Evolutionary conservation across 805 yeast genomes (phyloP), one percentile per base, ranked within the genome.

Genomic region (Metschnikowia vanudenii): DNA sequence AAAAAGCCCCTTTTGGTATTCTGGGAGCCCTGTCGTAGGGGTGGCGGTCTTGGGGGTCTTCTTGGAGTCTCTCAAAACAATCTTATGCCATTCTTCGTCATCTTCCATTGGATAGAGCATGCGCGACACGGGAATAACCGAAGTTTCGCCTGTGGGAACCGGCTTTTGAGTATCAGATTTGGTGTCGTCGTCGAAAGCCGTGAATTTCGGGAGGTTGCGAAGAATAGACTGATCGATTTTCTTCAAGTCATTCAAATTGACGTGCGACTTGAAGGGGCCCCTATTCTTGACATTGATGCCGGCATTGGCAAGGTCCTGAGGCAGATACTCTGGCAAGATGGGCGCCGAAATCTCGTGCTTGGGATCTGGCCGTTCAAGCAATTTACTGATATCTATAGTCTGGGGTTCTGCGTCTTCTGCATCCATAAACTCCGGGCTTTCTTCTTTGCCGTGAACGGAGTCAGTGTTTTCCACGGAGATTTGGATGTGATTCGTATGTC

Each of bases 41-140:
- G 19, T 10, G 2, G 17, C 5, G 10, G 24, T 3, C 13, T 39
- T 38, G 8, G 16, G 16, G 4, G 13, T 22, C 11, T 24, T 32
- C 18, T 36, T 32, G 1, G 53, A 20, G 49, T 82, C 67, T 46
- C 78, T 77, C 44, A 80, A 69, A 3, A 84, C 64, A 43, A 79
- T 60, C 63, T 85, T 78, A 59, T 73, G 76, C 84, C 84, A 87
- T 19, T 68, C 74, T 28, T 77, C 80, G 43, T 84, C 87, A 26
- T 76, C 80, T 46, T 85, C 90, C 41, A 71, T 62, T 7, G 89
- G 85, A 33, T 81, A 75, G 41, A 85, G 64, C 44, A 88, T 68
- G 43, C 86, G 80, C 0, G 92, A 84, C 5, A 85, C 78, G 2
- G 89, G 82, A 2, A 79, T 76, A 40, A 70, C 60, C 2, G 71